Evolutionary conservation across 805 yeast genomes (phyloP), one percentile per base, ranked within the genome.

Genomic region (Cyberlindnera lachancei): DNA sequence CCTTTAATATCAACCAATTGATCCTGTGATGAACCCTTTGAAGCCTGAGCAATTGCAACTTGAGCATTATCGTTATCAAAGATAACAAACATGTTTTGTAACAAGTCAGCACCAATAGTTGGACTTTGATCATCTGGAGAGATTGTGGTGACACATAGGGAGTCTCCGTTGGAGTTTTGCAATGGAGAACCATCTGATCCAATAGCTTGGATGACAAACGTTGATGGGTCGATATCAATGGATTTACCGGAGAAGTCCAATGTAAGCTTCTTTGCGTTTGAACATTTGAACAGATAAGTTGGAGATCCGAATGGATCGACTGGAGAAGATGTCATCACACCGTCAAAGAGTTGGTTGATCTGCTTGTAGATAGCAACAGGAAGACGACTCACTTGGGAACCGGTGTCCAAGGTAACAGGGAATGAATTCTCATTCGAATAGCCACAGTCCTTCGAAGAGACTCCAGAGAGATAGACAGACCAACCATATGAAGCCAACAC

Each of bases 251-350:
- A 35, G 33, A 48, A 38, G 29, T 38, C 33, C 3, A 48, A 27
- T 7, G 22, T 24, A 8, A 48, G 15, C 1, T 42, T 32, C 12
- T 29, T 25, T 3, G 50, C 45, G 24, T 40, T 18, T 9, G 33
- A 18, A 33, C 53, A 48, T 27, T 46, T 50, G 38, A 49, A 44
- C 14, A 52, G 29, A 41, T 68, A 68, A 6, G 57, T 50, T 11
- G 62, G 68, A 2, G 48, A 46, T 44, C 53, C 54, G 24, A 61
- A 40, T 13, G 49, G 42, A 15, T 50, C 56, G 23, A 70, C 68
- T 11, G 15, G n/a, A 11, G 25, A 20, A 3, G 28, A 18, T 4
- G 19, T 23, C 15, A 36, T 27, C n/a, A 26, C 33, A 25, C 41
- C 46, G 9, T 40, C 44, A 20, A 44, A 38, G 11, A 24, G n/a